A percentile compares a stretch with the other conserved stretches of the same genome.
Evolutionary conservation across 2,329 filamentous ascomycete genomes (phyloP).

Genomic region (Canariomyces notabilis): DNA sequence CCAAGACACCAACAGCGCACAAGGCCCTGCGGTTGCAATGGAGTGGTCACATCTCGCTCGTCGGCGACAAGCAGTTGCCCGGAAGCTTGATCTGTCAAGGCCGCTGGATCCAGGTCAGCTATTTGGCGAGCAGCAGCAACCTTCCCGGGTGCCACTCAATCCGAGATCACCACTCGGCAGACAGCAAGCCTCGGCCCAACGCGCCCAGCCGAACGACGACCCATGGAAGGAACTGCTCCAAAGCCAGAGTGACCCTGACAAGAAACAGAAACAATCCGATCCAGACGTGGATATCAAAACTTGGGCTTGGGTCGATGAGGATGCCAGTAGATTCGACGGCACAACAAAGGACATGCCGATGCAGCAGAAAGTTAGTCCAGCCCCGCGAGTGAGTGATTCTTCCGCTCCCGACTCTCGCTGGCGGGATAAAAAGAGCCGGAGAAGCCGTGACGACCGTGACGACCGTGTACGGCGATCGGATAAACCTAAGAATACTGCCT

Average conservation of each 20-base stretch:
- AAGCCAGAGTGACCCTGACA: background rate
- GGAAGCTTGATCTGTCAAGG: background rate
- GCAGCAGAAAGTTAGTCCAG: background rate
- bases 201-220: background rate
- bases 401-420: background rate
- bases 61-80: background rate
- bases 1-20: background rate
- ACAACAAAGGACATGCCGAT: background rate
- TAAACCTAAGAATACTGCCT: slow-evolving; percentile 17
- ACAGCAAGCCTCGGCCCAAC: too few relatives aligned
- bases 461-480: slow-evolving; percentile 3
- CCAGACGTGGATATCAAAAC: background rate
- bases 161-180: too few relatives aligned
- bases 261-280: background rate
- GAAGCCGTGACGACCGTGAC: background rate
- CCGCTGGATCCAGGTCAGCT: background rate
- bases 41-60: background rate
- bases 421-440: background rate
- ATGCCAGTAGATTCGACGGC: background rate
- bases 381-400: background rate
- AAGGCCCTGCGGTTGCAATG: background rate
- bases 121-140: background rate
- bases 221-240: background rate
- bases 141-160: too few relatives aligned
- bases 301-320: slow-evolving; percentile 20